Evolutionary conservation across 495 filamentous ascomycete species (phyloP).

Genomic region (Penicillium cosmopolitanum): DNA sequence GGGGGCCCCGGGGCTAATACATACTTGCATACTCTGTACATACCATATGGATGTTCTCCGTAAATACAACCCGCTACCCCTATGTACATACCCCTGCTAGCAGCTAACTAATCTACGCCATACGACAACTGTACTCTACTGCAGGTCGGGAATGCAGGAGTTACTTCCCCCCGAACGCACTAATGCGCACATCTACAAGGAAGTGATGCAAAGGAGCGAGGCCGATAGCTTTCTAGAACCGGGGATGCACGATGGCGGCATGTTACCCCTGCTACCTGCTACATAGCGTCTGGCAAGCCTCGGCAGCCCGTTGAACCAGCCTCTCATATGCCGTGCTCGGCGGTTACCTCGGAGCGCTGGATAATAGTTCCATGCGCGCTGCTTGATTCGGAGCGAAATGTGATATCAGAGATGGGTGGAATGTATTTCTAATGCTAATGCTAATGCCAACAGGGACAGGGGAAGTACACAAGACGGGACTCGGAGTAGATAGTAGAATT

Average conservation of each 20-base stretch:
- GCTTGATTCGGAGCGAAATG: not conserved
- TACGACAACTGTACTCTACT: slow-evolving; percentile 29
- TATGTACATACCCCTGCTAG: not conserved
- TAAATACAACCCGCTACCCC: too few species aligned
- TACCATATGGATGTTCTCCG: too few species aligned
- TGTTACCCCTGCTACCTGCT: not conserved
- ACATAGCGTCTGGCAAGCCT: not conserved
- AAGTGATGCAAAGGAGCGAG: slow-evolving; percentile 24
- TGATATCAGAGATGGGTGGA: not conserved
- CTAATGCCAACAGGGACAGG: not conserved
- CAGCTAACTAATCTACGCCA: slow-evolving; percentile 8
- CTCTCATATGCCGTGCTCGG: not conserved
- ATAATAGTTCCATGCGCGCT: slow-evolving; percentile 3
- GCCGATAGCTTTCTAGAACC: slow-evolving; percentile 35
- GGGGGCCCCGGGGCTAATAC: too few species aligned
- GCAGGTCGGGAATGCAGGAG: slow-evolving; percentile 31
- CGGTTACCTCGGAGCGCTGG: slow-evolving; percentile 1
- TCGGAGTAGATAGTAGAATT: too few species aligned
- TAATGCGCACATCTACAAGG: slow-evolving; percentile 36
- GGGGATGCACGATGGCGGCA: not conserved
- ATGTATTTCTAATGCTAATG: too few species aligned
- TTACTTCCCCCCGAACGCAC: slow-evolving; percentile 41
- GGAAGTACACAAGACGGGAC: too few species aligned
- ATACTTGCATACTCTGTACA: too few species aligned
- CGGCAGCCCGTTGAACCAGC: slow-evolving; percentile 3